phyloP scores from a whole-genome alignment of 306 rosid genomes.

The Sicyos baderoa region DNA sequence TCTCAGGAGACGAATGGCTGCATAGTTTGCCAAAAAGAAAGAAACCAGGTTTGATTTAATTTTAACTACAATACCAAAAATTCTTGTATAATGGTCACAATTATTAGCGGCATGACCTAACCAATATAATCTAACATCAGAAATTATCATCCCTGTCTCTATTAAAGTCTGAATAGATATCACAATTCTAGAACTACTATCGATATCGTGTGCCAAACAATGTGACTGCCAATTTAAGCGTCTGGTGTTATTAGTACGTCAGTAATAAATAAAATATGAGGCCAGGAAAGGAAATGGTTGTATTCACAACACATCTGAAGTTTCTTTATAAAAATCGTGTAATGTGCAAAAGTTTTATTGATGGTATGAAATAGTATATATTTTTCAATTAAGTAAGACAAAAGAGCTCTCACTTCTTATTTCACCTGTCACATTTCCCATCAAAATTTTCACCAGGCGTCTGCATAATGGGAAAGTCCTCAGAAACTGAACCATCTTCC shows the following conservation, averaged over 20 bases:
- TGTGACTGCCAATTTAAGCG: not conserved
- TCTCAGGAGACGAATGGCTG: slow-evolving; percentile 42
- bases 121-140: slow-evolving; percentile 1
- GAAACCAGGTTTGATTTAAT: not conserved
- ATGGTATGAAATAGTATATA: not conserved
- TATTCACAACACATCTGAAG: not conserved
- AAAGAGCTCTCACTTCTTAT: slow-evolving; percentile 78
- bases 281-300: not conserved
- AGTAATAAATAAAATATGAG: not conserved
- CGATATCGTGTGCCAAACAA: not conserved
- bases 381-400: slow-evolving; percentile 22
- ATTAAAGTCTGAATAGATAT: not conserved
- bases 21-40: slow-evolving; percentile 12
- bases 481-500: slow-evolving; percentile 52
- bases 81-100: not conserved
- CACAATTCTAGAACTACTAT: not conserved
- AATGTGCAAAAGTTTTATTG: not conserved
- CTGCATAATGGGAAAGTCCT: slow-evolving; percentile 34
- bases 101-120: not conserved
- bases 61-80: slow-evolving; percentile 1
- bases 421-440: slow-evolving; percentile 95
- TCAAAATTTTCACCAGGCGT: slow-evolving; percentile 43
- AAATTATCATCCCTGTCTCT: not conserved
- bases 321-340: not conserved
- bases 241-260: not conserved